A percentile compares a stretch with the other conserved stretches of the same genome.
phyloP scores from a whole-genome alignment of 768 basidiomycete genomes.

The Leccinum pellstonianum region DNA sequence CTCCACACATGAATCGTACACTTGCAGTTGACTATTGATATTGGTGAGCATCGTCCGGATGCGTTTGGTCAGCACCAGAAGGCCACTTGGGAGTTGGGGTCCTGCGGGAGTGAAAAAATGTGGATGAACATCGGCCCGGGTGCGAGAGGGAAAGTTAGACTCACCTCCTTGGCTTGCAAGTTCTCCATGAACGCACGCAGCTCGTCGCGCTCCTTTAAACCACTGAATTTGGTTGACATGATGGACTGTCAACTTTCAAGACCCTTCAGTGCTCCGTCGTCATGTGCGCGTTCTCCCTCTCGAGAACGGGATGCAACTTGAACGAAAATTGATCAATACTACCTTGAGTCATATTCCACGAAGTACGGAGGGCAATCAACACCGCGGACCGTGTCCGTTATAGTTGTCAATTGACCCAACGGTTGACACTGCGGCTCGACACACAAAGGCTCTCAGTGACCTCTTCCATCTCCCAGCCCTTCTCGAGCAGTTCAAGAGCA shows the following conservation, averaged over 20 bases:
- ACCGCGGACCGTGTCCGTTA: no score
- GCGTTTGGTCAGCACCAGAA: conserved; percentile 82
- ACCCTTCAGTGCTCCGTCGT: conserved; percentile 96
- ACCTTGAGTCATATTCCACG: no score
- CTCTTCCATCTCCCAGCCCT: no score
- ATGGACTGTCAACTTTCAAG: conserved; percentile 51
- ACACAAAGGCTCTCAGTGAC: no score
- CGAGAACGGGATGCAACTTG: conserved; percentile 46
- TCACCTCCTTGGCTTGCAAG: conserved; percentile 80
- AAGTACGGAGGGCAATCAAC: no score
- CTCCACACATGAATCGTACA: conserved; percentile 75
- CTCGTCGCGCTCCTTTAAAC: conserved; percentile 94
- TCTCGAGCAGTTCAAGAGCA: no score
- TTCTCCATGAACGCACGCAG: conserved; percentile 92
- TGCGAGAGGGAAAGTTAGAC: conserved; percentile 1
- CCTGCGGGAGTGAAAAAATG: conserved; percentile 38
- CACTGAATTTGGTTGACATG: conserved; percentile 89
- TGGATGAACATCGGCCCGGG: background rate
- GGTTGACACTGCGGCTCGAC: no score
- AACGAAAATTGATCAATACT: background rate
- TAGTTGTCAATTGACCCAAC: no score
- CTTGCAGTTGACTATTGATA: conserved; percentile 88
- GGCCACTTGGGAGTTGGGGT: conserved; percentile 58
- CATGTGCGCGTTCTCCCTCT: conserved; percentile 83
- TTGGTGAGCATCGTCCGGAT: conserved; percentile 95